Evolutionary conservation across 352 stramenopile species (phyloP), one percentile per base, ranked within the genome.

Genomic region (Nothophytophthora sp.): DNA sequence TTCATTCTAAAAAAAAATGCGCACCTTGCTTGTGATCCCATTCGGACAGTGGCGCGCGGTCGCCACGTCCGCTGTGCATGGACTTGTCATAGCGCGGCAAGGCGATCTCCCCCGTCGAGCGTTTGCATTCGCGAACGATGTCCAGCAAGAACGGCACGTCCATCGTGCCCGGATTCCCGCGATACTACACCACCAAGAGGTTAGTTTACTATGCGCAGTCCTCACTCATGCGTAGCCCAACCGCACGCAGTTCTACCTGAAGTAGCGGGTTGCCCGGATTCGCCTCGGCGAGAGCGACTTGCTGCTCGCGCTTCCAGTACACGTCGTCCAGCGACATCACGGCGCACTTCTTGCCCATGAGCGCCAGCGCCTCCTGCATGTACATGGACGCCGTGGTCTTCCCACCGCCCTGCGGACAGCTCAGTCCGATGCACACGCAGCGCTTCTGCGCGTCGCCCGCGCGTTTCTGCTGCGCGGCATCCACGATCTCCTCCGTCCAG

Each of bases 1-100:
- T n/a, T n/a, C n/a, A n/a, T n/a, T n/a, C n/a, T 24, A 15, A 20
- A 27, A 35, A 5, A 5, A 15, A 35, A 4, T 12, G 16, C 4
- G 6, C 37, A 88, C 81, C 81, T 76, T 87, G 59, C 37, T 80
- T 64, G 41, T 36, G 51, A 5, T 76, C 66, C 85, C 85, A 95
- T 9, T 86, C 53, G 3, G 57, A 61, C 11, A 49, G 13, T 42
- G 79, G 78, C 4, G 79, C 63, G 30, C 86, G 86, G 57, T 96
- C 80, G 28, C 86, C 86, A 15, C 80, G 78, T 2, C 86, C 86
- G 13, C 66, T 68, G 38, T 89, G 66, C 28, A 82, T 66, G 0
- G 81, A 93, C 52, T 96, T 96, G 64, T 96, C 77, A 42, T 87
- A 96, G 1, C 73, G 76, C 9, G 86, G 86, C 5, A 93, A 46